phyloP scores from a whole-genome alignment of 352 stramenopile genomes.

The Phytophthora europaea region DNA sequence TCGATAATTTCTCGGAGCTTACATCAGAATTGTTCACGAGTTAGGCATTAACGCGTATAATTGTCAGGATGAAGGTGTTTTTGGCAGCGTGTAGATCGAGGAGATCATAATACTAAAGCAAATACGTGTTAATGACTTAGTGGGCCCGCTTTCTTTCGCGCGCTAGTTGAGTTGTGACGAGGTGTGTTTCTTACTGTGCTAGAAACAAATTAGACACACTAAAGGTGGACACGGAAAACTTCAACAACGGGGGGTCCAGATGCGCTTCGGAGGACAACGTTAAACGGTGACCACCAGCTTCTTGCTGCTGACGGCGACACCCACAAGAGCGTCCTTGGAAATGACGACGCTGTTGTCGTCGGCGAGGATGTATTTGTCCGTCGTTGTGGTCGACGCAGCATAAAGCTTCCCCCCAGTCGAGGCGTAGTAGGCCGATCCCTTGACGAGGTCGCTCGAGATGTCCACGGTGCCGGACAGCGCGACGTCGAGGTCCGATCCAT shows the following conservation, averaged over 20 bases:
- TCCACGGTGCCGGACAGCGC: constrained; percentile 74
- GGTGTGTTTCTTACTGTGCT: not conserved
- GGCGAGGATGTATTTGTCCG: constrained; percentile 69
- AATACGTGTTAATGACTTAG: constrained; percentile 28
- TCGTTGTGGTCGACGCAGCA: constrained; percentile 52
- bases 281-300: constrained; percentile 72
- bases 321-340: constrained; percentile 80
- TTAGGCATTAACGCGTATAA: too few species aligned
- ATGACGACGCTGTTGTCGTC: constrained; percentile 79
- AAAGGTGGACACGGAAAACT: not conserved
- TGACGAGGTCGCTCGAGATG: constrained; percentile 45
- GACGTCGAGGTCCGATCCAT: constrained; percentile 62
- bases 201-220: constrained; percentile 13
- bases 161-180: constrained; percentile 15
- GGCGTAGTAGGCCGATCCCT: constrained; percentile 75
- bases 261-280: not conserved
- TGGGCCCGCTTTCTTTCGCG: constrained; percentile 11
- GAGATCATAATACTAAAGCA: not conserved
- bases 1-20: too few species aligned
- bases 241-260: constrained; percentile 23
- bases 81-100: too few species aligned
- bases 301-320: constrained; percentile 67
- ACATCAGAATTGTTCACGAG: too few species aligned
- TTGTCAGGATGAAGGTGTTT: too few species aligned
- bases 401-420: constrained; percentile 74